phyloP scores from a whole-genome alignment of 345 rosid genomes.

The Syzygium oleosum region DNA sequence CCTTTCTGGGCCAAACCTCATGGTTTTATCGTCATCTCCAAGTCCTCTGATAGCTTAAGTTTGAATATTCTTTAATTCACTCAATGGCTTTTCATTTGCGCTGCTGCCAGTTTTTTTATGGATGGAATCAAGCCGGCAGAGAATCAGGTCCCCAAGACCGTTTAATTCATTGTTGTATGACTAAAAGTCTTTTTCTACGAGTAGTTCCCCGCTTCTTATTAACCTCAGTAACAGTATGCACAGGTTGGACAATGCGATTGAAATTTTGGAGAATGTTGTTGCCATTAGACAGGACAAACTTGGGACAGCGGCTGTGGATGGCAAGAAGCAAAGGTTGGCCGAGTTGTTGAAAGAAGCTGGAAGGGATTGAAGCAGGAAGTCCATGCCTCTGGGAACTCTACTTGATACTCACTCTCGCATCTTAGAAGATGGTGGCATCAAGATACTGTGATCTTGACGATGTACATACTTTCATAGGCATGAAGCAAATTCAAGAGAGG shows the following conservation, averaged over 20 bases:
- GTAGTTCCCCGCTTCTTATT: neutral
- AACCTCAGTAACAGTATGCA: neutral
- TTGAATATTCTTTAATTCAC: neutral
- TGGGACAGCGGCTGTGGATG: conserved; percentile 28
- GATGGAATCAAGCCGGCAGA: neutral
- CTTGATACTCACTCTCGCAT: conserved; percentile 3
- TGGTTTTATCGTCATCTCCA: too few relatives aligned
- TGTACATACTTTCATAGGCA: neutral
- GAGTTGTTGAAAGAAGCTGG: conserved; percentile 32
- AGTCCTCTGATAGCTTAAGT: neutral
- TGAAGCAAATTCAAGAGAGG: neutral
- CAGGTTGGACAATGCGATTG: conserved; percentile 28
- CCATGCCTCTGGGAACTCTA: conserved; percentile 11
- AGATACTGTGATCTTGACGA: neutral
- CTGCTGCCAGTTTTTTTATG: too few relatives aligned
- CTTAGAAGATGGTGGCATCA: neutral
- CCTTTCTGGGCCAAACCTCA: too few relatives aligned
- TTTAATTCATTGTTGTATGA: neutral
- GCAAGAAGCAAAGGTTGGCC: conserved; percentile 24
- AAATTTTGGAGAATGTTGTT: conserved; percentile 22
- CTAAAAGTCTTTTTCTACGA: neutral
- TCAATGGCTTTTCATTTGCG: neutral
- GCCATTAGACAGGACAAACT: conserved; percentile 23
- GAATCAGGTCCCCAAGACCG: neutral
- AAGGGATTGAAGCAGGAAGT: conserved; percentile 13